Percentiles rank a stretch among this genome's conserved stretches.
These are phyloP conservation scores for Mortierella polycephala DNA, from an alignment of 371 early-diverging fungal species.

Conservation along the genomic window DNA sequence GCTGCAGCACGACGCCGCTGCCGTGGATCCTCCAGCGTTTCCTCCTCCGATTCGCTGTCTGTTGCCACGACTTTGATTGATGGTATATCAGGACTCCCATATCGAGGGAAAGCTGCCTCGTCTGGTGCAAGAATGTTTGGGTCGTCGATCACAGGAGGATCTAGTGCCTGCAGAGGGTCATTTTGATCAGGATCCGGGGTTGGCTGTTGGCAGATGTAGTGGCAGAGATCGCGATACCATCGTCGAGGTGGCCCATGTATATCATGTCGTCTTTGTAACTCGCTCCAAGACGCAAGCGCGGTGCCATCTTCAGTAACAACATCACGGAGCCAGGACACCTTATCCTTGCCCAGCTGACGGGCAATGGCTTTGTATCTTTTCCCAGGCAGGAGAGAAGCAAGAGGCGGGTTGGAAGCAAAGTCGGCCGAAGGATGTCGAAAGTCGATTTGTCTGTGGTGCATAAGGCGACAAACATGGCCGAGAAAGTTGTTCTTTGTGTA, in stretches of 20 bases:
- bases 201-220: background rate
- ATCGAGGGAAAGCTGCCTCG: no score
- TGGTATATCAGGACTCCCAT: no score
- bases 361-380: background rate
- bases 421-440: background rate
- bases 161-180: no score
- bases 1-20: no score
- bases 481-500: slow-evolving; percentile 7
- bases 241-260: background rate
- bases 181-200: no score
- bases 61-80: no score
- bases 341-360: background rate
- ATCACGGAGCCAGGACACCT: background rate
- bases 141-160: no score
- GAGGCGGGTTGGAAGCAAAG: background rate
- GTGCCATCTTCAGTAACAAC: background rate
- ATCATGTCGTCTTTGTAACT: background rate
- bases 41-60: no score
- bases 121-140: no score
- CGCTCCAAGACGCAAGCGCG: background rate
- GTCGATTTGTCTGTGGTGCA: slow-evolving; percentile 1
- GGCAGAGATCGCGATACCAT: background rate
- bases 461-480: slow-evolving; percentile 8
- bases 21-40: no score
- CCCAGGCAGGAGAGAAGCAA: background rate